Base-by-base conservation (phyloP, 2,329 filamentous ascomycete species). In the Tympanopsis confertula region DNA sequence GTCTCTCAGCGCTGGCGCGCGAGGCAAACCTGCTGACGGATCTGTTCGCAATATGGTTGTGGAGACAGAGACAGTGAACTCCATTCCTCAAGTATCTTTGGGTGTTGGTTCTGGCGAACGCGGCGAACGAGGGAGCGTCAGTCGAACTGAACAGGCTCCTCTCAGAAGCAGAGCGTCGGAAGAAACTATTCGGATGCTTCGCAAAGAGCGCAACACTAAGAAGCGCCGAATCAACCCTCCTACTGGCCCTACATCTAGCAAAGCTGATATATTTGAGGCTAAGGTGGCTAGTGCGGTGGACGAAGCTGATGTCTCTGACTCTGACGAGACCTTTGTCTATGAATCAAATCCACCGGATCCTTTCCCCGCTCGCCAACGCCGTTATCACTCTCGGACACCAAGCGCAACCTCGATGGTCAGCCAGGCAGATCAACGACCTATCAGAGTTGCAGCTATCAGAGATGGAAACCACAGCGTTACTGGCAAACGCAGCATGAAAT, bases 311-410 rank as follows among this genome's bases (percentile, higher is more conserved):
- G 78, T 78, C 3, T 80, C 76, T 4, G 78, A 82, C 50, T 81
- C 77, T 2, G 78, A 80, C 44, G 78, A 81, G 50, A 82, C 78
- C 1, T 82, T 82, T 51, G 78, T 82, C 13, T 82, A 82, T 54
- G 78, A 82, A 50, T 82, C 78, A n/a, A 82, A 82, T 45, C 78
- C 77, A 4, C 67, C 71, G 36, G 48, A 51, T 20, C 41, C 40
- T 19, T 42, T 42, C 20, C 44, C 43, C 28, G 40, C 47, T 17
- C 49, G 48, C 19, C 30, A 33, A 15, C 62, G 61, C 45, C 65
- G 76, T 39, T 74, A 78, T 50, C 77, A 82, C 53, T 82, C 77
- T 10, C 65, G 78, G 41, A 82, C 78, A 10, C 78, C 78, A 13
- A 81, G 76, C 51, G 74, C 75, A 36, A 78, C 77, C n/a, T 82